Evolutionary conservation across 352 stramenopile species (phyloP), one percentile per base, ranked within the genome.

Genomic region (Globisporangium irregulare): DNA sequence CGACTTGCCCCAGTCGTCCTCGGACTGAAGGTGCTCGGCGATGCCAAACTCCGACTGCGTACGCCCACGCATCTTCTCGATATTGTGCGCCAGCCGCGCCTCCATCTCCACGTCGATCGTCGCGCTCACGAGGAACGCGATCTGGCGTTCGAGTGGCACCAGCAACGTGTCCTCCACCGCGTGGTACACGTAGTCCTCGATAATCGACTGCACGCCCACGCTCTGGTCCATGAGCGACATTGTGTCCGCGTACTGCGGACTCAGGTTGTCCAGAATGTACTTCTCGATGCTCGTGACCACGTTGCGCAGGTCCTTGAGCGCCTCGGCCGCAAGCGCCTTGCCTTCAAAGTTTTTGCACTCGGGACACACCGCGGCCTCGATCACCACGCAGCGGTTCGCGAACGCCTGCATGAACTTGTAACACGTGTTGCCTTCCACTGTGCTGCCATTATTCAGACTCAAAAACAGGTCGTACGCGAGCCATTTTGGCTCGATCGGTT

Each of bases 121-220:
- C 55, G 75, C 61, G 60, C 81, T 68, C 51, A 94, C 82, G 24
- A 94, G 74, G 66, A 90, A 92, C 50, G 79, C 69, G 66, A 94
- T 87, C 62, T 91, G 83, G 46, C 86, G 81, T 69, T 92, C 82
- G 29, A 94, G 67, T 1, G 86, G 84, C 48, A 92, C 80, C 20
- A 93, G 73, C 59, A 94, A 80, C n/a, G 82, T 86, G 72, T 94
- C 86, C 66, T 94, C 86, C 10, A 92, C 84, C 1, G 81, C 83
- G 59, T 85, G 83, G 53, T 77, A 89, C 27, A 94, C 77, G 57
- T 77, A 90, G 57, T 93, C 83, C 18, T 92, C 83, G 51, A 93
- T 71, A 24, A 87, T 62, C 4, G 77, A 77, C 41, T 73, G 66
- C 18, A 86, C 77, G 50, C 90, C 68, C 18, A 85, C 78, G 66